Evolutionary conservation across 257 asterid species (phyloP), one percentile per base, ranked within the genome.

Genomic region (Salvia hispanica): DNA sequence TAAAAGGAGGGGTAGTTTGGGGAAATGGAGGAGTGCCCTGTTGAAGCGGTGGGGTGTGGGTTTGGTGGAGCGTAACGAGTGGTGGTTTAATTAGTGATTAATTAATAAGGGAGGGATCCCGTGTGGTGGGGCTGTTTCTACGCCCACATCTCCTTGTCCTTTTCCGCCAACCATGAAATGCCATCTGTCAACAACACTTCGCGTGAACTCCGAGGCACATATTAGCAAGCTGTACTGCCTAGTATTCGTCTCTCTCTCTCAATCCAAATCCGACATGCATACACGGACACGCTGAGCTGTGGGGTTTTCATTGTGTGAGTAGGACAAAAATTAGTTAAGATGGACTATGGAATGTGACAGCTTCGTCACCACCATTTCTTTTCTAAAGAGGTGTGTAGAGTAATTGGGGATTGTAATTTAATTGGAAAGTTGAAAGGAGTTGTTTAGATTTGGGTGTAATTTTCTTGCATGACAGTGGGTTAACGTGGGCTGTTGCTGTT

Each of bases 31-130:
- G 74, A 83, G 83, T 85, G 85, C 76, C 86, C 84, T 81, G 85
- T 79, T 51, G 56, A 71, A 74, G 81, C 77, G 88, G 88, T 78
- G 75, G 70, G 82, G 82, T 67, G 70, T 63, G 69, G 67, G 84
- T 82, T 80, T 79, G 85, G 91, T 82, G 83, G 81, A 70, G 84
- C 71, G 82, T 72, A 78, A 83, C 67, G 58, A 74, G 84, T 82
- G 82, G 80, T 69, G 68, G 74, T 54, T 62, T 58, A 52, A 28
- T 31, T 37, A 47, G 60, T 47, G 63, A 50, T 73, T n/a, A 53
- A 60, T 69, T 43, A 62, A 74, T 44, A 55, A 43, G 25, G 50
- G 64, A 12, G 31, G 44, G 62, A 66, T 58, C 67, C 10, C 62
- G 68, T 78, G 75, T 9, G 75, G 71, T 58, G 12, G 54, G 72